phyloP scores from a whole-genome alignment of 2,329 filamentous ascomycete genomes.

The Colletotrichum tofieldiae region DNA sequence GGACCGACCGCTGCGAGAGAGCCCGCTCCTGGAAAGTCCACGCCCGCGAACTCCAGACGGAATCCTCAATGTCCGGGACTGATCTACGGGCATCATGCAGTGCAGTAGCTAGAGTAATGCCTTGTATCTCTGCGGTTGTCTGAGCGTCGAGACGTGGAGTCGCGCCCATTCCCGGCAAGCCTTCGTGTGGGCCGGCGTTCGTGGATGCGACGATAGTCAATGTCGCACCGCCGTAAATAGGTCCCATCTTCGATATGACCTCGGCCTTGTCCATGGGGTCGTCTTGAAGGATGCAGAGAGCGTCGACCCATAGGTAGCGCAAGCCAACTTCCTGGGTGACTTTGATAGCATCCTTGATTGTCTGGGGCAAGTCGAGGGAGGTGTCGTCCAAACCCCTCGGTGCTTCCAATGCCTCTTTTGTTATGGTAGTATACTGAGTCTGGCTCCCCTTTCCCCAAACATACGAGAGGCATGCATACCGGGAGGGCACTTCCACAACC shows the following conservation, averaged over 20 bases:
- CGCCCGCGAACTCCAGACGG: conserved; percentile 35
- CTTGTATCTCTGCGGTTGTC: neutral
- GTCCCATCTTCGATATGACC: neutral
- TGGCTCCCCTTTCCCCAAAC: neutral
- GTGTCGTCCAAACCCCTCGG: neutral
- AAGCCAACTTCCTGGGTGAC: conserved; percentile 1
- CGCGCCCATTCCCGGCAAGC: neutral
- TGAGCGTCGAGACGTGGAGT: neutral
- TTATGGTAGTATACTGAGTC: neutral
- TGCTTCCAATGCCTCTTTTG: neutral
- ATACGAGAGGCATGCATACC: neutral
- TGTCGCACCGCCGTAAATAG: neutral
- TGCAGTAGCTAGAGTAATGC: neutral
- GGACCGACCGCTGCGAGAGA: conserved; percentile 43
- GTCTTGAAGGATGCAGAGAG: conserved; percentile 7
- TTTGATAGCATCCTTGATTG: conserved; percentile 6
- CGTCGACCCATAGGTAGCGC: conserved; percentile 8
- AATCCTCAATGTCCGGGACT: neutral
- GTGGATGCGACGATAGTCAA: neutral
- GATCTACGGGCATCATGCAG: neutral
- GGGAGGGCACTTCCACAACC: neutral
- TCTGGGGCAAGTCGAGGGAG: neutral
- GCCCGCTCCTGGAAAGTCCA: conserved; percentile 48
- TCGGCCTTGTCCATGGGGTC: neutral
- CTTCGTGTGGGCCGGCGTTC: neutral